Evolutionary conservation across 148 eudicot genomes (phyloP).

Genomic region (Cornus kousa): DNA sequence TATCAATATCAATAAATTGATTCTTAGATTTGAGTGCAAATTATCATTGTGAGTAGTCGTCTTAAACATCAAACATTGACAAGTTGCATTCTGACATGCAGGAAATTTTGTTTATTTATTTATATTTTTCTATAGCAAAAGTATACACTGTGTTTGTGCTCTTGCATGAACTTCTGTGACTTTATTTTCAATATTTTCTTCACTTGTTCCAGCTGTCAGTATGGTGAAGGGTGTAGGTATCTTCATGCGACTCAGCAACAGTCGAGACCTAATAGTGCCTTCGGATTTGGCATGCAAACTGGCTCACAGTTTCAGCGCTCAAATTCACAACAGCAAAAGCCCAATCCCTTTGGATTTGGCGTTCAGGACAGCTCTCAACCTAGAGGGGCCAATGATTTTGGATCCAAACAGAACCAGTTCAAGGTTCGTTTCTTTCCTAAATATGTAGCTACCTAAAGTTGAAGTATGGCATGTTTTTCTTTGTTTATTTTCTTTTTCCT

Average conservation of each 20-base stretch:
- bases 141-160: background rate
- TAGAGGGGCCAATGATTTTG: constrained; percentile 39
- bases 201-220: constrained; percentile 64
- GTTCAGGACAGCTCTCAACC: constrained; percentile 50
- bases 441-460: background rate
- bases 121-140: background rate
- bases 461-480: background rate
- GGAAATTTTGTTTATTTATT: background rate
- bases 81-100: too few species aligned
- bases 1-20: too few species aligned
- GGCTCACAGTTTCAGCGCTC: constrained; percentile 43
- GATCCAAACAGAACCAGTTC: constrained; percentile 44
- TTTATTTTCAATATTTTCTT: background rate
- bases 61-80: too few species aligned
- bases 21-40: too few species aligned
- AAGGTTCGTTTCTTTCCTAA: constrained; percentile 42
- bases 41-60: too few species aligned
- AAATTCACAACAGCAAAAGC: constrained; percentile 53
- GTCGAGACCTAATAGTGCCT: constrained; percentile 48
- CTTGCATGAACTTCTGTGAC: background rate
- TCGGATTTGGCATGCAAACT: constrained; percentile 72
- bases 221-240: constrained; percentile 78
- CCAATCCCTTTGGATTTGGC: constrained; percentile 91
- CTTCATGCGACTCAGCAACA: constrained; percentile 58
- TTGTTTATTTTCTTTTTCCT: background rate